Base-by-base conservation (phyloP, 1,284 basidiomycete genomes). In the Trichosporon inkin region DNA sequence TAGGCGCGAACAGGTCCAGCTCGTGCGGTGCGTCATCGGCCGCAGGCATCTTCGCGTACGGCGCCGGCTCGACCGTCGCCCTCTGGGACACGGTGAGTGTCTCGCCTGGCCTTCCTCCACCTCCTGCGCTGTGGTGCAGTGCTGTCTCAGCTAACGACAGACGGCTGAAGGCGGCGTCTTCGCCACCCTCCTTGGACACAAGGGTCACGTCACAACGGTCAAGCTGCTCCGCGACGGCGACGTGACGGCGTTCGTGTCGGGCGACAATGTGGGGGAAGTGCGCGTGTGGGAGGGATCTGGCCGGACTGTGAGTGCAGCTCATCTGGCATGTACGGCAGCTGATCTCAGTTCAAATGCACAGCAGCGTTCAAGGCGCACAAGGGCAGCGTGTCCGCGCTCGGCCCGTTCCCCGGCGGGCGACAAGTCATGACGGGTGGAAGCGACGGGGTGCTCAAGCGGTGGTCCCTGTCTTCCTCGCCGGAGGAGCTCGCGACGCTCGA, bases 371-470 rank as follows among this genome's bases (percentile, higher is more conserved):
- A 84, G 63, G 89, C 87, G 5, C 90, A 94, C 76, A 57, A 61
- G n/a, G 65, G 75, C 20, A 83, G 84, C 57, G 82, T 93, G n/a
- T 88, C 88, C 19, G 81, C 84, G 7, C 70, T 93, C 2, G 83
- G 81, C 40, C 78, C 82, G 58, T 78, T 60, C 41, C 37, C 63
- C 28, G 19, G n/a, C 3, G 32, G 17, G 73, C 54, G 58, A 11
- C 79, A 80, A 38, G 40, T 93, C 6, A 81, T 87, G 2, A 89
- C 89, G 1, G 92, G 89, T 1, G 86, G 88, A 32, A 93, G 91
- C 0, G 90, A 95, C 72, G 84, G 85, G 0, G 77, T 78, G 1
- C 81, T 93, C 41, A 89, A 87, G 73, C 78, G 90, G 16, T 95
- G 89, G 90, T 75, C 75, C 37, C 10, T 68, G n/a, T 53, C 53